Conservation (phyloP, 2,329 filamentous ascomycete species). For the Epichloe baconii region DNA sequence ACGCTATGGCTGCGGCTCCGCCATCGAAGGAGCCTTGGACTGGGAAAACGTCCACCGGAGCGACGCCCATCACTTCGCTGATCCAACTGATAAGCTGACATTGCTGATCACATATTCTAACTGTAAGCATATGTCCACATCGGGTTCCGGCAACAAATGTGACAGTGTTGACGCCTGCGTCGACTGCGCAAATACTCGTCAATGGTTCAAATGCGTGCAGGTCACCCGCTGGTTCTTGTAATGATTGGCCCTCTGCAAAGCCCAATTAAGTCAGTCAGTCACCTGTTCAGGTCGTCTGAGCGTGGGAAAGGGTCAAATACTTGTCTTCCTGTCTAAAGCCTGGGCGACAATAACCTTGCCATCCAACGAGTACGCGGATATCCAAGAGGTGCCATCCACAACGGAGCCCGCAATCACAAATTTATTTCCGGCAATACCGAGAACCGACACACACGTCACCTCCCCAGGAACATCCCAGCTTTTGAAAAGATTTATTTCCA, state of each 20-base stretch:
- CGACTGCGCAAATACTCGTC: constrained; percentile 29
- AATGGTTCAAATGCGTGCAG: constrained; percentile 23
- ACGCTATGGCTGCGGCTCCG: constrained; percentile 26
- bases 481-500: constrained; percentile 15
- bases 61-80: constrained; percentile 22
- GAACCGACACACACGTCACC: constrained; percentile 33
- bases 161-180: constrained; percentile 13
- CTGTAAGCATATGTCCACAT: constrained; percentile 35
- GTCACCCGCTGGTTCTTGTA: not conserved
- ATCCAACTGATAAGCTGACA: constrained; percentile 14
- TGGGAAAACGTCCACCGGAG: constrained; percentile 23
- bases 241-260: not conserved
- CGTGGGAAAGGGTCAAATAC: not conserved
- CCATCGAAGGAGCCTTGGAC: constrained; percentile 13
- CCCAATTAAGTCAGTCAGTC: not conserved
- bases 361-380: constrained; percentile 19
- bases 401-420: constrained; percentile 24
- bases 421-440: constrained; percentile 12
- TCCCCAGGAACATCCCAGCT: constrained; percentile 30
- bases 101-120: constrained; percentile 15
- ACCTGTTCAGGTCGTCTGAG: not conserved
- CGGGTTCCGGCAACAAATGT: constrained; percentile 35
- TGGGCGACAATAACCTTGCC: constrained; percentile 12
- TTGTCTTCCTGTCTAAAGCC: constrained; percentile 1
- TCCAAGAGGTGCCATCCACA: constrained; percentile 17